These are phyloP conservation scores for Calonectria hawksworthii DNA, from an alignment of 2,329 filamentous ascomycete genomes.

Conservation along the genomic window DNA sequence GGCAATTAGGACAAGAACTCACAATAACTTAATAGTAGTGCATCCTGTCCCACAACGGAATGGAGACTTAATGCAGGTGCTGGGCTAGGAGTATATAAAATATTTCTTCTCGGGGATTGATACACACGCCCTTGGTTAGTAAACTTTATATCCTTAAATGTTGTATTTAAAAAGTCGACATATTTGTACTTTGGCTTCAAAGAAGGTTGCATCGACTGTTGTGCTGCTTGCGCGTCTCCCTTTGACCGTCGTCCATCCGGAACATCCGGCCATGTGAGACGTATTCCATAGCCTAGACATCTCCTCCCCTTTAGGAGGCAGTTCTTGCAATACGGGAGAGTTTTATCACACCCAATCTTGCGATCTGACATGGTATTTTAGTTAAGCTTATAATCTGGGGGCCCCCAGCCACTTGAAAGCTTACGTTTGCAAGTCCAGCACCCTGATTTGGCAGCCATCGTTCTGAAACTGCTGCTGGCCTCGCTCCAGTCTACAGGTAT, in stretches of 20 bases:
- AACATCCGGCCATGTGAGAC: conserved; percentile 62
- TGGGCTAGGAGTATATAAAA: conserved; percentile 5
- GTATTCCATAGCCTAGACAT: conserved; percentile 61
- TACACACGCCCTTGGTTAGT: neutral
- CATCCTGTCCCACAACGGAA: conserved; percentile 26
- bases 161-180: conserved; percentile 56
- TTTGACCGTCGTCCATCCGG: conserved; percentile 57
- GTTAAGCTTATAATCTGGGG: neutral
- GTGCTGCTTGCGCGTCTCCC: neutral
- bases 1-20: neutral
- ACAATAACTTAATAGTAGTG: conserved; percentile 41
- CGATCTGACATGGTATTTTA: conserved; percentile 50
- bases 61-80: conserved; percentile 25
- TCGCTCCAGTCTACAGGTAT: neutral
- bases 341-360: conserved; percentile 63
- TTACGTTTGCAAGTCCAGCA: conserved; percentile 36
- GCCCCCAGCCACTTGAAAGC: neutral
- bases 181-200: conserved; percentile 46
- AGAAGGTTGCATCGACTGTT: neutral
- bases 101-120: neutral
- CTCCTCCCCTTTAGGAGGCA: conserved; percentile 57
- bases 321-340: conserved; percentile 58
- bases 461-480: too few species aligned
- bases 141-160: conserved; percentile 51
- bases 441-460: conserved; percentile 20